Base-by-base conservation (phyloP, 768 basidiomycete genomes). In the Auricularia heimuer region DNA sequence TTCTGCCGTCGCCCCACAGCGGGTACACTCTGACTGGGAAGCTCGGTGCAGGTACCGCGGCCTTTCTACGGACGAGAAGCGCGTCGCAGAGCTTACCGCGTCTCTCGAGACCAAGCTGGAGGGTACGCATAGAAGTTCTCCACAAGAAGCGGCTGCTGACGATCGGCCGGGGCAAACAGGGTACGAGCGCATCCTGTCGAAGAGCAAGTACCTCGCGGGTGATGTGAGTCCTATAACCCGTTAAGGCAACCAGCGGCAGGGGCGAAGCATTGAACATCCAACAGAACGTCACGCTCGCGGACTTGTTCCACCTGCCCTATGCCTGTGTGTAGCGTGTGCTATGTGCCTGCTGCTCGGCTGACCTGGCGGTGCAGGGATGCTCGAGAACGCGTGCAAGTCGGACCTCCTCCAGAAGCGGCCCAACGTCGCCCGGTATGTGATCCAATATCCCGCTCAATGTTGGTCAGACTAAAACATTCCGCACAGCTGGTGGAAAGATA, bases 151-250 rank as follows among this genome's bases (percentile, higher is more conserved):
- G 6, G 16, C 21, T 51, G 47, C 11, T 10, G 18, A 8, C 21
- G 16, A 51, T 51, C 47, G 47, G 44, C 18, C 47, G 16, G 16
- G 47, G 16, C 11, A 11, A 11, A 51, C 18, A 51, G 83, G 72
- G 1, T 88, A 87, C 71, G 85, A 88, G 35, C 64, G 68, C 12
- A 83, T 88, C 64, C 76, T 89, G 35, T 71, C 77, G 33, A 85
- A 83, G 71, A 80, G 82, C 65, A 80, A 78, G 68, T 86, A 83
- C 70, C 71, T 74, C 73, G 79, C 67, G 71, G 84, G 75, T 71
- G 79, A 69, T 68, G 75, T 78, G 54, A 63, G 72, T 66, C 18
- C n/a, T 8, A 10, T n/a, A 3, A 18, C 45, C 16, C 3, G 33
- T 54, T 42, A n/a, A 18, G 39, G 39, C 39, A 39, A 12, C 33